Conservation (phyloP, 1,284 basidiomycete genomes). For the Microbotryum scabiosae region DNA sequence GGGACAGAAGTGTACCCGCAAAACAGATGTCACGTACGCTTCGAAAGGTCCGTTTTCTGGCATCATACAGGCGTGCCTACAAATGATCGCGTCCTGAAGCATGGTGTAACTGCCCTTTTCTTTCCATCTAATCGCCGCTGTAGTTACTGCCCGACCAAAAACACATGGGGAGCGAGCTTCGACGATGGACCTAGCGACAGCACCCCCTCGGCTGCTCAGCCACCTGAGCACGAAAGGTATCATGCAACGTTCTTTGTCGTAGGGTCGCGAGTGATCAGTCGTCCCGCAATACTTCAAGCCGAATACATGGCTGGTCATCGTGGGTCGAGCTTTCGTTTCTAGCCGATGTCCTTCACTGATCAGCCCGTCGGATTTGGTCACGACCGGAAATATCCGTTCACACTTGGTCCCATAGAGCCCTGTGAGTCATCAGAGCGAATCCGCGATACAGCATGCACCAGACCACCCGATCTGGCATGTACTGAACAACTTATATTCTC, state of each 20-base stretch:
- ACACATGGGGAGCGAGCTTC: constrained; percentile 40
- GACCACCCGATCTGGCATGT: constrained; percentile 45
- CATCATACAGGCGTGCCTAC: background rate
- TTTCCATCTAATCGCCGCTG: too few species aligned
- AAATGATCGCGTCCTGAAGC: too few species aligned
- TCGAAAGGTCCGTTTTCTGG: background rate
- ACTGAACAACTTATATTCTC: constrained; percentile 43
- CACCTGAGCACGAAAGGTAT: constrained; percentile 59
- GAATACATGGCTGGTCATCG: constrained; percentile 37
- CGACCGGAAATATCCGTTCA: constrained; percentile 7
- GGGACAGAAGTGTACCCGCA: background rate
- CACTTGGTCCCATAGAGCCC: constrained; percentile 16
- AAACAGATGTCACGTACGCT: constrained; percentile 9
- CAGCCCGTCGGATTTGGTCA: too few species aligned
- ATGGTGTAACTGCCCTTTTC: too few species aligned
- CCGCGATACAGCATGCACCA: background rate
- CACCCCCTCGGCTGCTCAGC: constrained; percentile 61
- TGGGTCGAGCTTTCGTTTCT: background rate
- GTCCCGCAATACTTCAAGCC: constrained; percentile 62
- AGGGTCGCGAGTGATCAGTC: constrained; percentile 75
- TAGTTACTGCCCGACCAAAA: constrained; percentile 34
- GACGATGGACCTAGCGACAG: constrained; percentile 56
- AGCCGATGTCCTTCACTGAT: too few species aligned
- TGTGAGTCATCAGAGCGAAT: constrained; percentile 48
- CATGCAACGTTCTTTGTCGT: constrained; percentile 85